Conservation (phyloP, 192 early-diverging fungal genomes). For the Gaertneriomyces sp. region DNA sequence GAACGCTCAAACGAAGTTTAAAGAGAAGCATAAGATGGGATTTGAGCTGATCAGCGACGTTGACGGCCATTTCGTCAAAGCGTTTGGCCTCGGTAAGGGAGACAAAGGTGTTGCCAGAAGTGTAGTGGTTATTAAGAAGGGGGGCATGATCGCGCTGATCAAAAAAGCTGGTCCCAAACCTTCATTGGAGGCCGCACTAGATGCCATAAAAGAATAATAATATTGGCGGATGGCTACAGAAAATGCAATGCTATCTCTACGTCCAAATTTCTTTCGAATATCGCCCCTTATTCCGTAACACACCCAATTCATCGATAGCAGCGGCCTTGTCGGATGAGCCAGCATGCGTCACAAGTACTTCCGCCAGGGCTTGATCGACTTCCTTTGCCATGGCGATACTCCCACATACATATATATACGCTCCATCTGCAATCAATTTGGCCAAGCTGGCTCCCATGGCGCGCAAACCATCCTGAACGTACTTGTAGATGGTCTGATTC, state of each 20-base stretch:
- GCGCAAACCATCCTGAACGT: conserved; percentile 83
- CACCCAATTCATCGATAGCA: conserved; percentile 56
- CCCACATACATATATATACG: conserved; percentile 41
- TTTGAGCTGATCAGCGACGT: too few relatives aligned
- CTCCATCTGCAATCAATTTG: conserved; percentile 9
- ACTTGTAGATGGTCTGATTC: conserved; percentile 43
- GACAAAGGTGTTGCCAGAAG: too few relatives aligned
- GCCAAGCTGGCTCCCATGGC: conserved; percentile 40
- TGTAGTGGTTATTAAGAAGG: too few relatives aligned
- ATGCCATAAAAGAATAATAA: too few relatives aligned
- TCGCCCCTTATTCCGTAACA: conserved; percentile 59
- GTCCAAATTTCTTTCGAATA: conserved; percentile 59
- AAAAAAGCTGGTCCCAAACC: too few relatives aligned
- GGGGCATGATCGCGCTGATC: too few relatives aligned
- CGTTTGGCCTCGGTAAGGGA: too few relatives aligned
- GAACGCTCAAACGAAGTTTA: too few relatives aligned
- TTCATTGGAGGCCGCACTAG: too few relatives aligned
- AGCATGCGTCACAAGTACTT: conserved; percentile 55
- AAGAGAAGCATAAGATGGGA: too few relatives aligned
- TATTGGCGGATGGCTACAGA: too few relatives aligned
- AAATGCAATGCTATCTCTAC: background rate
- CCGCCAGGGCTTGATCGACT: conserved; percentile 72
- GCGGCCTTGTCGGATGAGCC: conserved; percentile 37
- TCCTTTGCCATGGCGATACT: conserved; percentile 82
- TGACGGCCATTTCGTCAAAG: too few relatives aligned